Percentiles rank a stretch among this genome's conserved stretches.
These are phyloP conservation scores for Botrytis porri DNA, from an alignment of 2,329 filamentous ascomycete species.

Conservation along the genomic window DNA sequence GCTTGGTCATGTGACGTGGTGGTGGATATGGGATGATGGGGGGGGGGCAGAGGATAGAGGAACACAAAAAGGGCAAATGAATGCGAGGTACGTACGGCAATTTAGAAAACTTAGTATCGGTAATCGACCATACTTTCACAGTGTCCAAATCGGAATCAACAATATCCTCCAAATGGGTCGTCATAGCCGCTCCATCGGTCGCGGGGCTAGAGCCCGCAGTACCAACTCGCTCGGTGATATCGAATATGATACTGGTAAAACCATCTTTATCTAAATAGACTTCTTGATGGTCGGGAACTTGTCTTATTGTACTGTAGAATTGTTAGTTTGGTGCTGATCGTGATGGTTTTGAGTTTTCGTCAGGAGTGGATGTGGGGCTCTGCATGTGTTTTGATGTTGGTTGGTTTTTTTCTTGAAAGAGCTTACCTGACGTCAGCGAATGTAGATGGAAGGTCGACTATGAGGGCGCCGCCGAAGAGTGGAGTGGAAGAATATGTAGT, in stretches of 20 bases:
- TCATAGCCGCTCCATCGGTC: conserved; percentile 67
- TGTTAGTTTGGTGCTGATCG: conserved; percentile 26
- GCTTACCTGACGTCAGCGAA: conserved; percentile 73
- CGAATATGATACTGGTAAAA: conserved; percentile 84
- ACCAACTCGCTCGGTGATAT: conserved; percentile 80
- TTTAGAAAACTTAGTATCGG: conserved; percentile 56
- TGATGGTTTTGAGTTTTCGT: conserved; percentile 15
- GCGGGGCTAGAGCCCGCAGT: conserved; percentile 51
- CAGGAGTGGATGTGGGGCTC: conserved; percentile 6
- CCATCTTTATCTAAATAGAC: conserved; percentile 82
- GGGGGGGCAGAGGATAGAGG: conserved; percentile 15
- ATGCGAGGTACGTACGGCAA: conserved; percentile 39
- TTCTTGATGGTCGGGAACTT: conserved; percentile 86
- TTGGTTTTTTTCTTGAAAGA: not conserved
- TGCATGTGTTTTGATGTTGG: conserved; percentile 3
- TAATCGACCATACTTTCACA: conserved; percentile 65
- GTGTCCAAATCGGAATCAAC: conserved; percentile 62
- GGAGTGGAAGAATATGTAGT: conserved; percentile 41
- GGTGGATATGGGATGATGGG: not conserved
- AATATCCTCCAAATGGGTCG: conserved; percentile 66
- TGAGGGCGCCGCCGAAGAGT: conserved; percentile 72
- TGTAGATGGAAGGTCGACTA: conserved; percentile 62
- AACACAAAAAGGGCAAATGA: conserved; percentile 12
- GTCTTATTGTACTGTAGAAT: conserved; percentile 60
- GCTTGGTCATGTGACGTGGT: conserved; percentile 26